These are phyloP conservation scores for Serpula lacrymans DNA, from an alignment of 768 basidiomycete genomes.

Conservation along the genomic window DNA sequence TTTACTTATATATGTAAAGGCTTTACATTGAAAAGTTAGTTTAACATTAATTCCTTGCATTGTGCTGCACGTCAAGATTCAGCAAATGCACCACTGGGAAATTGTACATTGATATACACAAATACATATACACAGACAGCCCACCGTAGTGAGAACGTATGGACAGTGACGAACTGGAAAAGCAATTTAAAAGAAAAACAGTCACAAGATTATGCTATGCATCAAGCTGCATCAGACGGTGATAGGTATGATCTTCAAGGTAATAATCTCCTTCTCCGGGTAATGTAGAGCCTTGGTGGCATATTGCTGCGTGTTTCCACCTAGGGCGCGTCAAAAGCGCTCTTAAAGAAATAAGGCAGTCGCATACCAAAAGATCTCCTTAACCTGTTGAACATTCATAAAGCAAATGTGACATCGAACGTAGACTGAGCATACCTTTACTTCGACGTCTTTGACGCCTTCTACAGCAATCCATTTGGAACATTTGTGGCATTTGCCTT, in stretches of 20 bases:
- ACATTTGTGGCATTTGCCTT: conserved; percentile 82
- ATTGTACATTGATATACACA: no score
- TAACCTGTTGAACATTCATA: conserved; percentile 41
- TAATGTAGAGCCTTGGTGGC: conserved; percentile 59
- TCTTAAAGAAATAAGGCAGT: not conserved
- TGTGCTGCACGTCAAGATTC: no score
- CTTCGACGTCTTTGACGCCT: conserved; percentile 69
- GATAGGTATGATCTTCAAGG: conserved; percentile 48
- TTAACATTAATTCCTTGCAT: no score
- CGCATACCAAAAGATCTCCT: conserved; percentile 72
- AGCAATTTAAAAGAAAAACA: no score
- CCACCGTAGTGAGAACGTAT: no score
- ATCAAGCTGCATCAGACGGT: no score
- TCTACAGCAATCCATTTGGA: conserved; percentile 68
- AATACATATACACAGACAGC: no score
- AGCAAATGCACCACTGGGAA: no score
- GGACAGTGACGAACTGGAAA: no score
- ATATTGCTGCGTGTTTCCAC: conserved; percentile 84
- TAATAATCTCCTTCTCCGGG: conserved; percentile 57
- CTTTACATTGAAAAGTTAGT: no score
- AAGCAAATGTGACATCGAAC: not conserved
- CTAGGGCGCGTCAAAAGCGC: conserved; percentile 25
- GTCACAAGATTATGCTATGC: no score
- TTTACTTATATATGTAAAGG: no score
- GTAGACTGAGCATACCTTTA: conserved; percentile 48